Conservation (phyloP, 352 stramenopile species). For the Globisporangium viniferum region DNA sequence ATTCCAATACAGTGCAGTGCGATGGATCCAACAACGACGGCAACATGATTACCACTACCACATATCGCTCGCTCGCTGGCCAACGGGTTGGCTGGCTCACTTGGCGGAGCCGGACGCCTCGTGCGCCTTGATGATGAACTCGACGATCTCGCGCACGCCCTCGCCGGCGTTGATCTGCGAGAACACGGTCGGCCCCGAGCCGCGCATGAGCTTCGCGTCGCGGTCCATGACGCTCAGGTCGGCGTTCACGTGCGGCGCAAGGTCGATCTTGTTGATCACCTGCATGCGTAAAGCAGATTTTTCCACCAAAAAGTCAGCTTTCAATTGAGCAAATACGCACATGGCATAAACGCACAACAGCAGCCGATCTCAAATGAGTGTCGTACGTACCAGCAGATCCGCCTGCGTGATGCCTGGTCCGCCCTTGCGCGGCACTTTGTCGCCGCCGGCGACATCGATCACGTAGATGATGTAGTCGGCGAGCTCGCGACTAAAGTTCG, state of each 20-base stretch:
- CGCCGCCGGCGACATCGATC: slow-evolving; percentile 97
- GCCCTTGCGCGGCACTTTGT: slow-evolving; percentile 98
- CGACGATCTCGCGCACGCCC: slow-evolving; percentile 89
- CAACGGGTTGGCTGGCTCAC: background rate
- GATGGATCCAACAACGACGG: slow-evolving; percentile 1
- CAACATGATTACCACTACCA: background rate
- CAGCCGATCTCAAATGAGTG: background rate
- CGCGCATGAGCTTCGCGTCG: slow-evolving; percentile 95
- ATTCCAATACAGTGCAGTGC: background rate
- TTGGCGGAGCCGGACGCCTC: slow-evolving; percentile 32
- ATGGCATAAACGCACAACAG: background rate
- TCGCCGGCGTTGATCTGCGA: slow-evolving; percentile 92
- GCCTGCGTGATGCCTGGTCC: slow-evolving; percentile 97
- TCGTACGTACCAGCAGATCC: slow-evolving; percentile 82
- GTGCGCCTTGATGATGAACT: slow-evolving; percentile 55
- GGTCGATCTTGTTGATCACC: slow-evolving; percentile 99
- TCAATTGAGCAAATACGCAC: background rate
- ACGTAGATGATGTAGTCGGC: slow-evolving; percentile 99
- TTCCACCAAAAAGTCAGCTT: background rate
- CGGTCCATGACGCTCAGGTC: slow-evolving; percentile 94
- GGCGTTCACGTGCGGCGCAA: slow-evolving; percentile 94
- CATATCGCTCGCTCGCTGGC: background rate
- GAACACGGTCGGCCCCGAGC: slow-evolving; percentile 93
- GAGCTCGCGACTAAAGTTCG: slow-evolving; percentile 97
- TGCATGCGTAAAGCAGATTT: slow-evolving; percentile 23